Conservation (phyloP, 1,139 yeast genomes). For the Suhomyces panamericanus region DNA sequence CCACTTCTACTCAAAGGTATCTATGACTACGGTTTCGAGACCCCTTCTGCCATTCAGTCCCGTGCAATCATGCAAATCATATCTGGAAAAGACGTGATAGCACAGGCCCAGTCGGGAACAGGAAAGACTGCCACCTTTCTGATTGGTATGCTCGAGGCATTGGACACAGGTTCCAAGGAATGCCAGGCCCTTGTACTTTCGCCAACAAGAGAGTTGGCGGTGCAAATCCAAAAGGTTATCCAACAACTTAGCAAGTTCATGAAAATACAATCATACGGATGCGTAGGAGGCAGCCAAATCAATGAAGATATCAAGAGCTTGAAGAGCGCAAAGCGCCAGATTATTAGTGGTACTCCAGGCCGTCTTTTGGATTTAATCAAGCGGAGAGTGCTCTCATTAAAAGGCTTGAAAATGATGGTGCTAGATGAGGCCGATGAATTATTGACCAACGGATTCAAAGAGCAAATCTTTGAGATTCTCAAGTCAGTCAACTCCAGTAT, state of each 20-base stretch:
- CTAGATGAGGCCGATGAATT: slow-evolving; percentile 96
- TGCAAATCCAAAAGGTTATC: slow-evolving; percentile 84
- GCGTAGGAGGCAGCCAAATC: slow-evolving; percentile 89
- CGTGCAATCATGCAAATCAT: slow-evolving; percentile 93
- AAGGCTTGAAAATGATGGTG: slow-evolving; percentile 77
- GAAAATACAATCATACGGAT: slow-evolving; percentile 82
- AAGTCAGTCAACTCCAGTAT: slow-evolving; percentile 74
- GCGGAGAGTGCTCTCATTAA: slow-evolving; percentile 64
- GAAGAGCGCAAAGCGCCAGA: slow-evolving; percentile 70
- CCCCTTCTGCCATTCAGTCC: slow-evolving; percentile 94
- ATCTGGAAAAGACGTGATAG: slow-evolving; percentile 87
- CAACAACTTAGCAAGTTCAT: slow-evolving; percentile 83
- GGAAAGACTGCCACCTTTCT: slow-evolving; percentile 98
- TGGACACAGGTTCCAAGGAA: slow-evolving; percentile 66
- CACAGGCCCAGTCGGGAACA: slow-evolving; percentile 98
- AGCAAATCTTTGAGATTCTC: slow-evolving; percentile 88
- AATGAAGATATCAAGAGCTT: slow-evolving; percentile 77
- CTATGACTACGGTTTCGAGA: slow-evolving; percentile 88
- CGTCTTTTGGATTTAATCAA: slow-evolving; percentile 86
- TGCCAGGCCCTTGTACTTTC: slow-evolving; percentile 84
- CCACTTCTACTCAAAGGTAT: slow-evolving; percentile 72
- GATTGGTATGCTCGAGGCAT: slow-evolving; percentile 82
- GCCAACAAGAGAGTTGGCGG: slow-evolving; percentile 95
- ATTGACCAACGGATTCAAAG: slow-evolving; percentile 86
- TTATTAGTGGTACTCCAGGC: slow-evolving; percentile 98